Conservation (phyloP, 1,139 yeast genomes). For the Zygoascus hellenicus region DNA sequence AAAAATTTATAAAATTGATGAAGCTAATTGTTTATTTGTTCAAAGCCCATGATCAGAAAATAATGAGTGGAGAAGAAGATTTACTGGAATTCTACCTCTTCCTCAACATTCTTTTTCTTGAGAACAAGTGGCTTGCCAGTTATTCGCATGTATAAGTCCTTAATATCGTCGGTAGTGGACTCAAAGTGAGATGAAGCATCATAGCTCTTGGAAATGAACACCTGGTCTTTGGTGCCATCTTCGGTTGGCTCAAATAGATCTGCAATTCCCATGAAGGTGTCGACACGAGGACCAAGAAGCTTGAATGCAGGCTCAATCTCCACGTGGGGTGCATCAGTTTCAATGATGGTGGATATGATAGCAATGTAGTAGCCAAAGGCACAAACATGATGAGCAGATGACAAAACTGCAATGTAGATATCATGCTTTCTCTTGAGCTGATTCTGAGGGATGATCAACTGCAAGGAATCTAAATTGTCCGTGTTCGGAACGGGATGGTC, state of each 20-base stretch:
- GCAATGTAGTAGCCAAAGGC: constrained; percentile 89
- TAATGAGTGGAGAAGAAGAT: background rate
- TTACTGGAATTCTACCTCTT: constrained; percentile 45
- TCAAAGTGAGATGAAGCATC: constrained; percentile 97
- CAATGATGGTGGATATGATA: constrained; percentile 89
- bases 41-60: too few relatives aligned
- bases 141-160: constrained; percentile 85
- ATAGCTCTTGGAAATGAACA: constrained; percentile 80
- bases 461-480: constrained; percentile 79
- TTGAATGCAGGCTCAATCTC: constrained; percentile 95
- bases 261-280: constrained; percentile 93
- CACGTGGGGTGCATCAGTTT: constrained; percentile 86
- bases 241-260: constrained; percentile 82
- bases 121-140: constrained; percentile 89
- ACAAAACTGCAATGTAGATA: constrained; percentile 86
- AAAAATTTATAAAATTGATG: too few relatives aligned
- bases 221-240: constrained; percentile 75
- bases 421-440: constrained; percentile 92
- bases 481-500: constrained; percentile 88
- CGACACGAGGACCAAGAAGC: constrained; percentile 68
- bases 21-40: too few relatives aligned
- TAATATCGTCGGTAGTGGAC: constrained; percentile 92
- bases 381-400: constrained; percentile 86
- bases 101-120: constrained; percentile 62
- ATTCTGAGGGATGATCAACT: constrained; percentile 92